Percentiles rank a stretch among this genome's conserved stretches.
These are phyloP conservation scores for Phytopythium cucurbitacearum DNA, from an alignment of 352 stramenopile species.

Conservation along the genomic window DNA sequence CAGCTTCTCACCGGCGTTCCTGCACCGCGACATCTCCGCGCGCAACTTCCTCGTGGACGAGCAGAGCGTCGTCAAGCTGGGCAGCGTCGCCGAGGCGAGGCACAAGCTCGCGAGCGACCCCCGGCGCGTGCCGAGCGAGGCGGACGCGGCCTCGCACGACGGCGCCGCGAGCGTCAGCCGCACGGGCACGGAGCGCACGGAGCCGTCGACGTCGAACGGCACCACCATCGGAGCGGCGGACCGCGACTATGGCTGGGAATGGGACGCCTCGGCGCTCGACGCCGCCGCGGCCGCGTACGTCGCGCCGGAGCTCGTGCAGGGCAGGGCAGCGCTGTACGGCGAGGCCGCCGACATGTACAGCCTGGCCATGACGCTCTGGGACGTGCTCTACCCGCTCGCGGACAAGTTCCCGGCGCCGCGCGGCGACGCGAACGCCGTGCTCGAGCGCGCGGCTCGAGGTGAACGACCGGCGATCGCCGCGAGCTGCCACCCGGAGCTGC, in stretches of 20 bases:
- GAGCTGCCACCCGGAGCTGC: not conserved
- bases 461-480: slow-evolving; percentile 22
- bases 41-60: slow-evolving; percentile 79
- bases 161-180: not conserved
- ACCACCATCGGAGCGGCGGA: too few species aligned
- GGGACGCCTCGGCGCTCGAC: slow-evolving; percentile 36
- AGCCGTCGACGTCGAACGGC: too few species aligned
- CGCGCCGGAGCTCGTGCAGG: slow-evolving; percentile 76
- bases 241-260: not conserved
- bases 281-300: slow-evolving; percentile 76
- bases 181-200: too few species aligned
- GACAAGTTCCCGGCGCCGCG: slow-evolving; percentile 47
- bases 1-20: slow-evolving; percentile 65
- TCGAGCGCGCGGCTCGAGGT: slow-evolving; percentile 35
- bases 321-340: slow-evolving; percentile 43
- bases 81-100: slow-evolving; percentile 69
- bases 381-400: slow-evolving; percentile 44
- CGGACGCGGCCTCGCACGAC: not conserved
- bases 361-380: slow-evolving; percentile 77
- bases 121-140: not conserved
- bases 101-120: slow-evolving; percentile 12
- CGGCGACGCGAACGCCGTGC: slow-evolving; percentile 51
- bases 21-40: slow-evolving; percentile 72
- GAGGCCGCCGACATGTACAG: slow-evolving; percentile 74
- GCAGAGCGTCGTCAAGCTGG: slow-evolving; percentile 62